phyloP scores from a whole-genome alignment of 495 filamentous ascomycete species.

The Apiosordaria backusii region DNA sequence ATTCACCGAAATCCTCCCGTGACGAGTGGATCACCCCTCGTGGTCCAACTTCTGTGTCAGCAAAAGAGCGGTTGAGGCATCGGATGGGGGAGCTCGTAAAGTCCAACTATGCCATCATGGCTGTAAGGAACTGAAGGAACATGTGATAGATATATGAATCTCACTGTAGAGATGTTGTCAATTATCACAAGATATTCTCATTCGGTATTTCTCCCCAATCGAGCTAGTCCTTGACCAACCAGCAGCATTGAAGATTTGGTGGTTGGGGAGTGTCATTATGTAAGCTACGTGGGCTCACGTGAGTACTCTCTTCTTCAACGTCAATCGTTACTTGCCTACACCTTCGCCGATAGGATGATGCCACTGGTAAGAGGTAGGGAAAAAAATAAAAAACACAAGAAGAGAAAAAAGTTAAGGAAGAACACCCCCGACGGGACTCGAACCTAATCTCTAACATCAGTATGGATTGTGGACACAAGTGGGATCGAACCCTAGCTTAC shows the following conservation, averaged over 20 bases:
- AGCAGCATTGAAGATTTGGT: background rate
- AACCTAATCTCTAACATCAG: background rate
- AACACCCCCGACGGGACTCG: background rate
- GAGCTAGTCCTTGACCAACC: background rate
- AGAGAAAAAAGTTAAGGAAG: background rate
- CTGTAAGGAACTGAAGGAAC: background rate
- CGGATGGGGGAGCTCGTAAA: background rate
- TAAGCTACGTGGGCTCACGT: background rate
- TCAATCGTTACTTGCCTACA: background rate
- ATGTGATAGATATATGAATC: background rate
- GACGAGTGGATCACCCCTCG: background rate
- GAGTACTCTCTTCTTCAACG: background rate
- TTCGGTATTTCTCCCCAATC: background rate
- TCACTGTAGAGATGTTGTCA: background rate
- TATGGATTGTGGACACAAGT: background rate
- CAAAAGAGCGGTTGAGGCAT: background rate
- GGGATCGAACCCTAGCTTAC: background rate
- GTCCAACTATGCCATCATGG: background rate
- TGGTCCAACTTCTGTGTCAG: background rate
- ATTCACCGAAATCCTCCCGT: background rate
- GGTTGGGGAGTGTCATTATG: background rate
- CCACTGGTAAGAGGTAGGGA: background rate
- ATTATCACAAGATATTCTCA: background rate
- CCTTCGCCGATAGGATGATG: background rate
- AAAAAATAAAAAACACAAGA: background rate